Conservation (phyloP, 2,329 filamentous ascomycete genomes). For the Rosellinia necatrix region DNA sequence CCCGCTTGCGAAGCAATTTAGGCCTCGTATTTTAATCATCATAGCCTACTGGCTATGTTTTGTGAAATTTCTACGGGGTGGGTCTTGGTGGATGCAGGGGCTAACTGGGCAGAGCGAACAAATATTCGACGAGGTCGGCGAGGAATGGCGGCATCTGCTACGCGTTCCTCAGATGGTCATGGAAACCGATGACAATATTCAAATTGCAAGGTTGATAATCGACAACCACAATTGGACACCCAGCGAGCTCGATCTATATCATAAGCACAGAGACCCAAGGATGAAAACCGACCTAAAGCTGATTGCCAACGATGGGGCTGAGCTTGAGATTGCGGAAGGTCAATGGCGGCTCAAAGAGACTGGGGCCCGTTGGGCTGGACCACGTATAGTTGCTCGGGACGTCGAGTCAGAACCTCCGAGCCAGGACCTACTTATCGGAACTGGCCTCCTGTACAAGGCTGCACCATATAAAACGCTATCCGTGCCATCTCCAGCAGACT, state of each 20-base stretch:
- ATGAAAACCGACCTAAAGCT: conserved; percentile 29
- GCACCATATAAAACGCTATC: not conserved
- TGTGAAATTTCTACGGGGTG: conserved; percentile 46
- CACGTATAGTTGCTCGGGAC: not conserved
- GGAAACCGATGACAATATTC: conserved; percentile 39
- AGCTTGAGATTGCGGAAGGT: conserved; percentile 28
- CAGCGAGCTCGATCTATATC: conserved; percentile 33
- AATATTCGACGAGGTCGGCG: conserved; percentile 47
- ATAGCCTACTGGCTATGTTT: conserved; percentile 59
- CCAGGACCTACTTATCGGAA: conserved; percentile 12
- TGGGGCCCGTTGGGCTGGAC: not conserved
- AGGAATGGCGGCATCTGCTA: conserved; percentile 48
- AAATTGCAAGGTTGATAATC: conserved; percentile 50
- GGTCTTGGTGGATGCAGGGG: conserved; percentile 56
- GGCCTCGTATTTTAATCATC: conserved; percentile 55
- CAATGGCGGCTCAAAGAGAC: conserved; percentile 28
- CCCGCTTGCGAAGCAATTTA: conserved; percentile 46
- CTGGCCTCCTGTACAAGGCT: conserved; percentile 14
- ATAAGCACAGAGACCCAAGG: conserved; percentile 32
- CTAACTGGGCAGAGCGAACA: conserved; percentile 53
- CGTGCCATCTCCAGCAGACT: not conserved
- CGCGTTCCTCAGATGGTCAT: conserved; percentile 48
- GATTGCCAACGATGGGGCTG: conserved; percentile 26
- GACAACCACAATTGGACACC: conserved; percentile 50
- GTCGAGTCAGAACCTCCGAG: not conserved